Evolutionary conservation across 2,329 filamentous ascomycete genomes (phyloP).

Genomic region (Huntiella savannae): DNA sequence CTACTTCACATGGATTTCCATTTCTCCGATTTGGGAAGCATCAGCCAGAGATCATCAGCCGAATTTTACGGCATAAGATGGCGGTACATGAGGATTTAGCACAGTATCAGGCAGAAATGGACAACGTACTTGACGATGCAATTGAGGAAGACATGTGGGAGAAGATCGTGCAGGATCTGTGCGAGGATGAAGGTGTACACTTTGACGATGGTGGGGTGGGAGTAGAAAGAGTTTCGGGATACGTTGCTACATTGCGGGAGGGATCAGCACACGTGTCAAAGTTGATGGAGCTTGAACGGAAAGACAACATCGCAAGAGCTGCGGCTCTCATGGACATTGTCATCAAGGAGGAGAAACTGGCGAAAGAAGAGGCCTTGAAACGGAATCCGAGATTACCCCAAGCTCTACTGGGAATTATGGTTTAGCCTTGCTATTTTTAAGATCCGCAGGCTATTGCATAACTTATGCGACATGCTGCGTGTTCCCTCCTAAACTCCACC

Average conservation of each 20-base stretch:
- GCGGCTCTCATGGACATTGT: conserved; percentile 23
- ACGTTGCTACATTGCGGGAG: conserved; percentile 13
- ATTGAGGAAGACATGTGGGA: conserved; percentile 32
- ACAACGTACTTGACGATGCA: conserved; percentile 18
- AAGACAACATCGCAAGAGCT: conserved; percentile 24
- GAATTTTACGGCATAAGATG: conserved; percentile 33
- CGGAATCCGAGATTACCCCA: conserved; percentile 5
- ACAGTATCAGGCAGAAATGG: conserved; percentile 21
- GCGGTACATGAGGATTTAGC: conserved; percentile 24
- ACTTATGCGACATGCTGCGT: too few relatives aligned
- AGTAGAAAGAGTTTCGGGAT: not conserved
- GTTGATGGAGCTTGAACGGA: conserved; percentile 17
- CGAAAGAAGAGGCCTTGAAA: conserved; percentile 16
- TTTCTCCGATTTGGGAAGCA: conserved; percentile 50
- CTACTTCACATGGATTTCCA: conserved; percentile 35
- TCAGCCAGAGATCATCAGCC: conserved; percentile 39
- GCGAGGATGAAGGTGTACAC: conserved; percentile 6
- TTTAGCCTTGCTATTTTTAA: too few relatives aligned
- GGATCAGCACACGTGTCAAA: conserved; percentile 29
- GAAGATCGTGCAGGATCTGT: conserved; percentile 17
- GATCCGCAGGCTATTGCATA: too few relatives aligned
- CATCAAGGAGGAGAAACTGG: conserved; percentile 20
- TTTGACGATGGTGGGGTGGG: not conserved
- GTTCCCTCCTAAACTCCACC: too few relatives aligned
- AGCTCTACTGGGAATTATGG: not conserved